phyloP scores from a whole-genome alignment of 495 filamentous ascomycete genomes.

The Penicillium ucsense region DNA sequence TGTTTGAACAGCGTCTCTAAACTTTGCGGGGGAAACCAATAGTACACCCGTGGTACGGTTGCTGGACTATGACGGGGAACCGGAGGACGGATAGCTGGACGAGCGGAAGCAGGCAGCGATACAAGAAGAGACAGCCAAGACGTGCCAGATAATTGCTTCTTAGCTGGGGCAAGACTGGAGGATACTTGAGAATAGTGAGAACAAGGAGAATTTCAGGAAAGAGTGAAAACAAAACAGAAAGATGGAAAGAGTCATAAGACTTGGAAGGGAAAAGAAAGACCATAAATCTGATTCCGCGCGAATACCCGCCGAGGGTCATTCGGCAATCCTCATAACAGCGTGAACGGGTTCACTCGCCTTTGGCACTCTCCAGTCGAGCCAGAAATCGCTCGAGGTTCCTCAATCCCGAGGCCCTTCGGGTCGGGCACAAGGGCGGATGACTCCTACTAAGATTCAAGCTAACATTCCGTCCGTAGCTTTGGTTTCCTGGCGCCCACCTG shows the following conservation, averaged over 20 bases:
- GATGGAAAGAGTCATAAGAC: background rate
- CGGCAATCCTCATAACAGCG: slow-evolving; percentile 6
- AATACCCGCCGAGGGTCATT: slow-evolving; percentile 6
- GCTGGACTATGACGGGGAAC: slow-evolving; percentile 27
- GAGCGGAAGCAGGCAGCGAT: slow-evolving; percentile 26
- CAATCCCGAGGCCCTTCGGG: slow-evolving; percentile 20
- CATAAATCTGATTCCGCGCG: no score
- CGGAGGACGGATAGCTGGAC: slow-evolving; percentile 31
- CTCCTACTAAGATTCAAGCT: background rate
- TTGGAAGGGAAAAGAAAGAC: background rate
- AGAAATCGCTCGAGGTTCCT: background rate
- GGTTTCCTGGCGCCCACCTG: no score
- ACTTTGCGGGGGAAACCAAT: slow-evolving; percentile 15
- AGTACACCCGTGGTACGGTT: background rate
- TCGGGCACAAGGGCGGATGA: slow-evolving; percentile 22
- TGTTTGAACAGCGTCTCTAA: slow-evolving; percentile 24
- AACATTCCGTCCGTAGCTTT: no score
- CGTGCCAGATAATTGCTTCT: no score
- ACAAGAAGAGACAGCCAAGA: background rate
- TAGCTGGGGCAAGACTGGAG: no score
- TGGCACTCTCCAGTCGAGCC: background rate
- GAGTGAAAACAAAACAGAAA: background rate
- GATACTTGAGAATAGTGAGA: no score
- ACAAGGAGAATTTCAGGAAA: no score
- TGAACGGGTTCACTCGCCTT: background rate